phyloP scores from a whole-genome alignment of 1,284 basidiomycete species.

The Ustilago hordei region DNA sequence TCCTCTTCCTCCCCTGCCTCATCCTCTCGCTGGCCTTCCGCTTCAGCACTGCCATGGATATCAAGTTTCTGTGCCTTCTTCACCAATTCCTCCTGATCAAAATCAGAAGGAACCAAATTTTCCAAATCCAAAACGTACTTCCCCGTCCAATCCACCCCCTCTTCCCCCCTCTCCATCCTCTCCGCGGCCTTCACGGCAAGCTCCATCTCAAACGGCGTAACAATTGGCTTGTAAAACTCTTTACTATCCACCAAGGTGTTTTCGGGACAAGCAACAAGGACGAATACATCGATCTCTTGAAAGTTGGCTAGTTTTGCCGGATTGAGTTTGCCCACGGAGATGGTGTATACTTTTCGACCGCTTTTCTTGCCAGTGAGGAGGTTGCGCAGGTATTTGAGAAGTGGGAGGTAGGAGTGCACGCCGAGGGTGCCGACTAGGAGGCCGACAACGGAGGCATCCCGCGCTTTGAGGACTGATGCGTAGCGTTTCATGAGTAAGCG shows the following conservation, averaged over 20 bases:
- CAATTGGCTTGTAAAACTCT: slow-evolving; percentile 90
- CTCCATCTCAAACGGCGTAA: slow-evolving; percentile 93
- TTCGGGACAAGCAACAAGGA: slow-evolving; percentile 93
- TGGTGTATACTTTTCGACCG: slow-evolving; percentile 79
- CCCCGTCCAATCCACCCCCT: slow-evolving; percentile 77
- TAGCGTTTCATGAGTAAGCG: slow-evolving; percentile 92
- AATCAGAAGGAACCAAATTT: slow-evolving; percentile 66
- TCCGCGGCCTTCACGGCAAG: slow-evolving; percentile 76
- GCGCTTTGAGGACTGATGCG: slow-evolving; percentile 85
- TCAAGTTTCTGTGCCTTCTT: slow-evolving; percentile 2
- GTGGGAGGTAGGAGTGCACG: slow-evolving; percentile 71
- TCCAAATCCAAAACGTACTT: slow-evolving; percentile 85
- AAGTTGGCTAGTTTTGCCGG: slow-evolving; percentile 97
- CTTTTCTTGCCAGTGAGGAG: slow-evolving; percentile 75
- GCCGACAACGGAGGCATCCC: slow-evolving; percentile 92
- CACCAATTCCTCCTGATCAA: slow-evolving; percentile 11
- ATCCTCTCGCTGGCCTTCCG: slow-evolving; percentile 20
- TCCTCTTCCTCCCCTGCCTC: slow-evolving; percentile 27
- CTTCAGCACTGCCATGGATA: slow-evolving; percentile 1
- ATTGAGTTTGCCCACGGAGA: slow-evolving; percentile 94
- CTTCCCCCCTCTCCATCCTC: slow-evolving; percentile 36
- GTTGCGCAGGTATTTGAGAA: slow-evolving; percentile 52
- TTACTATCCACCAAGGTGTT: slow-evolving; percentile 85
- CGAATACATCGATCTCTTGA: slow-evolving; percentile 94
- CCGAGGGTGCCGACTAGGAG: slow-evolving; percentile 95